Base-by-base conservation (phyloP, 106 monocot genomes). In the Acorus gramineus region DNA sequence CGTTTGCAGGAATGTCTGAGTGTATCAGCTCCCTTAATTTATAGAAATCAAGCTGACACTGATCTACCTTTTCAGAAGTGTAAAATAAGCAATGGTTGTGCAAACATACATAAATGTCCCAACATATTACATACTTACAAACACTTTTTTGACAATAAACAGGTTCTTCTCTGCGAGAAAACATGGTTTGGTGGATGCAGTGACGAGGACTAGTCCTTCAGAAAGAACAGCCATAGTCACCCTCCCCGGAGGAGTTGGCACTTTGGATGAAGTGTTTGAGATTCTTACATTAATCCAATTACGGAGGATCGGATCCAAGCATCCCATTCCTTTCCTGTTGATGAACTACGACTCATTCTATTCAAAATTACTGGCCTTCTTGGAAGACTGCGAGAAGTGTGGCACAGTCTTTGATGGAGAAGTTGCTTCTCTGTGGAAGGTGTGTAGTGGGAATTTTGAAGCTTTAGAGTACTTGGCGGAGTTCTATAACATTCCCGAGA, bases 121-220 rank as follows among this genome's bases (percentile, higher is more conserved):
- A 28, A 28, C 28, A 28, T 28, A 28, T 28, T 28, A 28, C 28
- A 28, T 28, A 28, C 28, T 28, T 28, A 28, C 28, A 28, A 28
- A 28, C 28, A 28, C 28, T 28, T 28, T 28, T 28, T 28, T 28
- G 28, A 28, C 28, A 28, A 10, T 42, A 59, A 55, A 52, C 77
- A 98, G 96, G 82, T 98, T 98, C 57, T 91, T 98, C 75, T 92
- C 96, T 0, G 91, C 91, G 45, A 67, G 91, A 59, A 98, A 98
- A 55, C 91, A 98, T 71, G 96, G 87, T 0, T 67, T 98, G 61
- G 90, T 88, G 2, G 91, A 98, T 61, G 96, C 96, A 47, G 85
- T 68, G 42, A 81, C 83, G 47, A 70, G 96, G 70, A 88, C 85
- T 14, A 70, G 59, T 8, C 74, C 71, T 4, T 73, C 75, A 1